Evolutionary conservation across 371 early-diverging fungal species (phyloP), one percentile per base, ranked within the genome.

Genomic region (Apophysomyces elegans): DNA sequence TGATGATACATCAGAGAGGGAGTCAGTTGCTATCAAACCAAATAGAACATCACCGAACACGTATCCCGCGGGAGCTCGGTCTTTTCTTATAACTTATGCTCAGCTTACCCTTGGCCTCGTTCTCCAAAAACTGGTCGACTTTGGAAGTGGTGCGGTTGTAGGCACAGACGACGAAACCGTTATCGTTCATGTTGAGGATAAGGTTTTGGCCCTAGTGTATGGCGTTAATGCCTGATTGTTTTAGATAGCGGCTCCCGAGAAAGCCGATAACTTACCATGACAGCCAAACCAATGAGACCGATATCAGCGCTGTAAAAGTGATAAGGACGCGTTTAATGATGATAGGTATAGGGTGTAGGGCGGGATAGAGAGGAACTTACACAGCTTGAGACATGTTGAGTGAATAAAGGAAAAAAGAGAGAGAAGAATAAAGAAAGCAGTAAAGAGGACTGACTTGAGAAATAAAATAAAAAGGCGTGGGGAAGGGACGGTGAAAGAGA

Each of bases 201-300:
- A 99, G 84, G 88, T 98, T 99, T 84, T 97, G 97, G 73, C 99
- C 99, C 99, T 95, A 63, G 16, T 4, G 13, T 26, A 26, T 2
- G 32, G 32, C 2, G 32, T 26, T 26, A 38, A 62, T 32, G 14
- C 37, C 21, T 36, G 39, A 46, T 47, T 46, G 45, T 16, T 65
- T 21, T n/a, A 13, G 32, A 36, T 56, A 35, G 21, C 8, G 14
- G 21, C 13, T 14, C 16, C 21, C 35, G 11, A 36, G 37, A n/a
- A 32, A 8, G 12, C 32, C 12, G 58, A 32, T 36, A 18, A 12
- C 78, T 67, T 89, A 96, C 96, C 99, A 99, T 99, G 75, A 98
- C 98, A 79, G 99, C 99, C 81, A 99, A 87, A 77, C 99, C 99
- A 78, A 99, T 97, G 72, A 99, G 92, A 79, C 99, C 99, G 75